Evolutionary conservation across 371 early-diverging fungal genomes (phyloP).

Genomic region (Smittium culicis): DNA sequence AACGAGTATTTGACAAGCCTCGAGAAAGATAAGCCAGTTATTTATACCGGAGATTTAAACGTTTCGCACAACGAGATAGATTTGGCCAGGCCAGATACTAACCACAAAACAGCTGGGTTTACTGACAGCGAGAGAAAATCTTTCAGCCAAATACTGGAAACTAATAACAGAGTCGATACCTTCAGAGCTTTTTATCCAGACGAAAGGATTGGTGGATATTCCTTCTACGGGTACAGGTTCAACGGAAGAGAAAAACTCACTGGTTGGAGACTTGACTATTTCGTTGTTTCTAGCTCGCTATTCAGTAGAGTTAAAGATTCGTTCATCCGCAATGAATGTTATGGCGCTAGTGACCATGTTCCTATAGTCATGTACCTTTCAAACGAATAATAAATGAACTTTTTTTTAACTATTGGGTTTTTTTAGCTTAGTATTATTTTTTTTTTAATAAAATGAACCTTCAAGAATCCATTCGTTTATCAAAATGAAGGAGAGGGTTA

Average conservation of each 20-base stretch:
- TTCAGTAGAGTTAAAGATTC: constrained; percentile 45
- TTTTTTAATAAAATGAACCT: background rate
- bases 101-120: constrained; percentile 66
- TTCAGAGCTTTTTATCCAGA: constrained; percentile 63
- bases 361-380: constrained; percentile 52
- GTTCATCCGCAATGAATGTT: constrained; percentile 58
- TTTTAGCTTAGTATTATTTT: background rate
- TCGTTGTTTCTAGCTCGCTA: constrained; percentile 50
- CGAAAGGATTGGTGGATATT: constrained; percentile 45
- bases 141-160: constrained; percentile 47
- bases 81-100: constrained; percentile 65
- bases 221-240: constrained; percentile 69
- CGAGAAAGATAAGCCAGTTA: constrained; percentile 50
- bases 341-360: constrained; percentile 85
- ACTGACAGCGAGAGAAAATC: constrained; percentile 68
- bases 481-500: no score
- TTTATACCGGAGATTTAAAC: constrained; percentile 83
- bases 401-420: no score
- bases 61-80: constrained; percentile 74
- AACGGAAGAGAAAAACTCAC: constrained; percentile 51
- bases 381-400: constrained; percentile 20
- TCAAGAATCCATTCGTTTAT: no score
- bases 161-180: constrained; percentile 50
- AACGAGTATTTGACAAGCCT: constrained; percentile 48
- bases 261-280: constrained; percentile 87